Base-by-base conservation (phyloP, 2,329 filamentous ascomycete species). In the Fusarium pseudocircinatum region DNA sequence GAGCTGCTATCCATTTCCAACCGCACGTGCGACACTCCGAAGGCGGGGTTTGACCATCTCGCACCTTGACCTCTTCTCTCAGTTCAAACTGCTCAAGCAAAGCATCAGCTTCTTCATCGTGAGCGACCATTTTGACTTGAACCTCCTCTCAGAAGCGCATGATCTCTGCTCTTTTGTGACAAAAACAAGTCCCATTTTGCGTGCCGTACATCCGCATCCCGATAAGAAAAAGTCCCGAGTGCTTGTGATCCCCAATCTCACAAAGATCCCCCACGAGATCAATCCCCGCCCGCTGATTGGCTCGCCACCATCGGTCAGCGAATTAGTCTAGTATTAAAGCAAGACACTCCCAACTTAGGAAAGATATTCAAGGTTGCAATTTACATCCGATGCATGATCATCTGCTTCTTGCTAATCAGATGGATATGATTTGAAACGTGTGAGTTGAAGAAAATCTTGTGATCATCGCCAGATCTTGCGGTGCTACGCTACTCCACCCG, bases 251-350 rank as follows among this genome's bases (percentile, higher is more conserved):
- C 12, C 26, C 43, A 16, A 12, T 43, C 22, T 18, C 9, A 28
- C 39, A 40, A 46, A 28, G 49, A 60, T 46, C 44, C n/a, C 44
- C 62, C 64, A 67, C 64, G 64, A 67, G 64, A 67, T 60, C 28
- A 46, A 67, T 52, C 22, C 28, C 6, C 4, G 22, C 28, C 30
- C 28, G 20, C 34, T 16, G 4, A 67, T 67, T 67, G 64, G 63
- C 16, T 18, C 7, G n/a, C 22, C 18, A 13, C 16, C 40, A 58
- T 60, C 58, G 46, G 58, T 54, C 46, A 60, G 34, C 36, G 34
- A 40, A n/a, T 39, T 15, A 22, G 39, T 46, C 37, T 44, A 44
- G 59, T 22, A 39, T 43, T 44, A 64, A 63, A 46, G 26, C 30
- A 54, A 18, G 28, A 15, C 18, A 5, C 18, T 20, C 58, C 47